A percentile compares a stretch with the other conserved stretches of the same genome.
Conservation (phyloP, 2,329 filamentous ascomycete genomes). For the Clarireedia homoeocarpa region DNA sequence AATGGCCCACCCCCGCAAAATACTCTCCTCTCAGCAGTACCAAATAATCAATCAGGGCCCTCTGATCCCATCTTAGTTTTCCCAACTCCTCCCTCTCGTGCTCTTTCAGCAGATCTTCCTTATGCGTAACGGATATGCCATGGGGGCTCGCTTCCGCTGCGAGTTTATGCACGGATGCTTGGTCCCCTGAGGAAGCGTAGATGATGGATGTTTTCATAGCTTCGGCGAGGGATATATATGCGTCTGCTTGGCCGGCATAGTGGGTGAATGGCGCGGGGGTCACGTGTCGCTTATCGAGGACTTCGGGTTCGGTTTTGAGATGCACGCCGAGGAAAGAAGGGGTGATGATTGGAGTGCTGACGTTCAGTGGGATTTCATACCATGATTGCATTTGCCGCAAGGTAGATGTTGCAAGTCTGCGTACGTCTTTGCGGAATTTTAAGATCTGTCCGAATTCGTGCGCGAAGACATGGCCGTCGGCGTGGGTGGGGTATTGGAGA, state of each 20-base stretch:
- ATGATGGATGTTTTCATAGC: conserved; percentile 28
- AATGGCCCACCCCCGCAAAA: conserved; percentile 38
- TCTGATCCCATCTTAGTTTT: conserved; percentile 39
- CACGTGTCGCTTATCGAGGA: conserved; percentile 28
- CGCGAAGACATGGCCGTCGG: conserved; percentile 17
- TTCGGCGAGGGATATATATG: conserved; percentile 32
- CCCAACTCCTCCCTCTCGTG: conserved; percentile 27
- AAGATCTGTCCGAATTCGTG: conserved; percentile 19
- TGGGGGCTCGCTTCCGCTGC: conserved; percentile 29
- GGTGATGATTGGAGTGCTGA: conserved; percentile 7
- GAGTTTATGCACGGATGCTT: conserved; percentile 32
- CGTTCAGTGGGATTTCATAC: conserved; percentile 10
- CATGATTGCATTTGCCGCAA: conserved; percentile 10
- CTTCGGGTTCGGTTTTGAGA: conserved; percentile 26
- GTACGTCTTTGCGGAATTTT: conserved; percentile 19
- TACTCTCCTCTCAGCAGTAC: conserved; percentile 36
- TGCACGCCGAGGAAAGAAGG: conserved; percentile 20
- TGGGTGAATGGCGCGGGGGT: conserved; percentile 17
- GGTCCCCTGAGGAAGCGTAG: conserved; percentile 38
- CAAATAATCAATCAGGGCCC: conserved; percentile 42
- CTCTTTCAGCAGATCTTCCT: conserved; percentile 36
- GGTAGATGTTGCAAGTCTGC: conserved; percentile 19
- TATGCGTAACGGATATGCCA: conserved; percentile 35
- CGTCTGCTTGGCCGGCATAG: conserved; percentile 31
- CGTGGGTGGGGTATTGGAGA: conserved; percentile 21